Evolutionary conservation across 306 rosid genomes (phyloP), one percentile per base, ranked within the genome.

Genomic region (Erythrophleum fordii): DNA sequence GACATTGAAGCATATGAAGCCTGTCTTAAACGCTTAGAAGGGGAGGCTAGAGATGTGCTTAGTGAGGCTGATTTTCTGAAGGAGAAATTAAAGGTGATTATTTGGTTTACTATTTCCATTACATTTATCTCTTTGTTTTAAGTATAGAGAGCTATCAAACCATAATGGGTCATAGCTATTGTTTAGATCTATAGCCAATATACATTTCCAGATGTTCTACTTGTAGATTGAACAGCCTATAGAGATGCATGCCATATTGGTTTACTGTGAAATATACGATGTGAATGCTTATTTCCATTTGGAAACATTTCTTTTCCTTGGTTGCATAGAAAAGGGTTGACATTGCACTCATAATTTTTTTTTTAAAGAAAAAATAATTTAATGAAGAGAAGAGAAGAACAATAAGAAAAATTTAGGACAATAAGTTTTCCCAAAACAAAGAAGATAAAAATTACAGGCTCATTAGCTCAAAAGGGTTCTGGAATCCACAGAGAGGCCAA

Each of bases 11-110:
- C 98, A 41, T 95, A 95, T 18, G 97, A 90, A 78, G 96, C 93
- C 66, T 95, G 99, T 76, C 94, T 95, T 74, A 90, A 86, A 81
- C 90, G 92, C 53, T 75, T 95, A 91, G 99, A 92, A 83, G 97
- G 98, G 56, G 97, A 90, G 80, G 44, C 92, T 42, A 84, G 91
- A 78, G 92, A 91, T 68, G 91, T 93, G 83, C 92, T 95, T 71
- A 90, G 93, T 52, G 98, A 95, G 88, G 91, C 98, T 59, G 98
- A 93, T 78, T 92, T 95, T 88, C 92, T 95, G 22, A 95, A 87
- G 87, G 99, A 93, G 89, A 95, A 93, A 84, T 53, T 89, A 74
- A 89, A 93, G 99, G 99, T 95, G 77, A 82, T 79, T 79, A 51
- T 48, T 72, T 26, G 70, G 65, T 76, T 83, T 75, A 20, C 68